Base-by-base conservation (phyloP, 345 rosid genomes). In the Rubroshorea leprosula region DNA sequence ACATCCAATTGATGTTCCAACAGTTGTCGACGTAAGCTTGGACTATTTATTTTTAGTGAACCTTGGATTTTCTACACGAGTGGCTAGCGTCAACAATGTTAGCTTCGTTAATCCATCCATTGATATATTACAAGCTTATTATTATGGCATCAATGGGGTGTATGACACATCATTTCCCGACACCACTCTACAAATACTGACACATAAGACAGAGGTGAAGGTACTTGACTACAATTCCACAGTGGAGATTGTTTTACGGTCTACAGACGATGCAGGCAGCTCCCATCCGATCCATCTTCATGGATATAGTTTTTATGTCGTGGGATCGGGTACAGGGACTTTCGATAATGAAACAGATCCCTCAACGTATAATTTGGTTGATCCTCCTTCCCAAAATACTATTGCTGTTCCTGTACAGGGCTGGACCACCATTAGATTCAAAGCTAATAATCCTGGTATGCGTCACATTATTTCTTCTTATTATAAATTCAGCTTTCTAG, bases 221-320 rank as follows among this genome's bases (percentile, higher is more conserved):
- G n/a, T n/a, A n/a, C n/a, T 72, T 5, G 54, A 68, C 11, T 72
- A 68, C 22, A 49, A 57, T 25, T 60, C 44, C 9, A 20, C 55
- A 31, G 56, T 72, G 24, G 76, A 72, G 46, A 45, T 72, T 0
- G 72, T 72, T 8, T 63, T 63, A 5, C 69, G 63, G 57, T 62
- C 62, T 3, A 63, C 66, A 5, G 23, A 51, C 16, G 19, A 11
- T 52, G n/a, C 20, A 5, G 50, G 21, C 1, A 19, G 47, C 1
- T 39, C 51, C 25, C 78, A 73, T 49, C 78, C 74, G 12, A 69
- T 73, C 52, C 78, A 73, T 39, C 21, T 73, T 14, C 78, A 73
- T 31, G 78, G 78, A 9, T 55, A 44, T 24, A 69, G 74, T 50
- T 73, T 68, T 65, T 73, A 69, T 26, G 57, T 69, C 0, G 74